Conservation (phyloP, 306 rosid species). For the Adenanthera pavonina region DNA sequence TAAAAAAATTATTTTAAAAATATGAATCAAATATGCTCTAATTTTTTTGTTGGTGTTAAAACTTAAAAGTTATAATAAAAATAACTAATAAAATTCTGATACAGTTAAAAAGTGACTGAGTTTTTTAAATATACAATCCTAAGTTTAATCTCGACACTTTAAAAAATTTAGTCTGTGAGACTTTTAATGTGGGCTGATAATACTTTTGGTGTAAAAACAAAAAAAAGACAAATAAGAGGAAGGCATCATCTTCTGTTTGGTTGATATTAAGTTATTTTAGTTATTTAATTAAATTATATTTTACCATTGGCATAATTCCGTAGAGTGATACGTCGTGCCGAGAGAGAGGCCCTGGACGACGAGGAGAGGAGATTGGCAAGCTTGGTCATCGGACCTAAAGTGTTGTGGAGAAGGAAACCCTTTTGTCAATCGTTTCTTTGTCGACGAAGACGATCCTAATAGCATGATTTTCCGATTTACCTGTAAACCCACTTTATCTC, state of each 20-base stretch:
- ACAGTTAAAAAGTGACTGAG: no score
- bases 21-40: no score
- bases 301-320: neutral
- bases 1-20: no score
- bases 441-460: slow-evolving; percentile 11
- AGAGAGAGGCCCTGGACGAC: neutral
- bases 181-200: no score
- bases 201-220: no score
- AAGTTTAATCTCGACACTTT: no score
- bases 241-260: neutral
- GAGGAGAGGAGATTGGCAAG: neutral
- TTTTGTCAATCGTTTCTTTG: neutral
- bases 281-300: neutral
- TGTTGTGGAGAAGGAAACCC: neutral
- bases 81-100: no score
- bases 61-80: no score
- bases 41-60: no score
- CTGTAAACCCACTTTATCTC: neutral
- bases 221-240: no score
- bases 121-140: no score
- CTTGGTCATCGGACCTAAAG: slow-evolving; percentile 1
- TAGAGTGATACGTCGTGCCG: neutral
- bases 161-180: no score
- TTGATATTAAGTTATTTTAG: neutral
- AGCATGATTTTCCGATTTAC: neutral